These are phyloP conservation scores for Cryoendolithus antarcticus DNA, from an alignment of 2,329 filamentous ascomycete species.

Conservation along the genomic window DNA sequence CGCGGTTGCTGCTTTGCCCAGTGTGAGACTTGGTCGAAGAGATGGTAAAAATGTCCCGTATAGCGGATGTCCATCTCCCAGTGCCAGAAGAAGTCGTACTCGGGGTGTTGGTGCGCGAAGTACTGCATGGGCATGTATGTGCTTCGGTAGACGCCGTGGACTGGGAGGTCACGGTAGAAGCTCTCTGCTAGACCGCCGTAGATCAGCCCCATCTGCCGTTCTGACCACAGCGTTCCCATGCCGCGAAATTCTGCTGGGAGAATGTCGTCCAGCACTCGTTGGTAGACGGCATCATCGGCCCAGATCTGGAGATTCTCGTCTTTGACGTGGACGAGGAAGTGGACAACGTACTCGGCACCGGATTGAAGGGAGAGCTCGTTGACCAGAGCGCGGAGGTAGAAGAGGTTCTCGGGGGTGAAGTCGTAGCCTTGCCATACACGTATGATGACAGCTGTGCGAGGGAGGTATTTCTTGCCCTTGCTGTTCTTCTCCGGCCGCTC, in stretches of 20 bases:
- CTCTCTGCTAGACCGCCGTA: slow-evolving; percentile 39
- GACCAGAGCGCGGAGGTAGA: slow-evolving; percentile 71
- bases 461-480: slow-evolving; percentile 10
- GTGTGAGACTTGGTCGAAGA: slow-evolving; percentile 53
- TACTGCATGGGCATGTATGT: slow-evolving; percentile 91
- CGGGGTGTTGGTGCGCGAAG: slow-evolving; percentile 76
- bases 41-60: slow-evolving; percentile 76
- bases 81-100: slow-evolving; percentile 87
- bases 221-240: slow-evolving; percentile 42
- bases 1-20: slow-evolving; percentile 60
- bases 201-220: slow-evolving; percentile 42
- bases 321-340: slow-evolving; percentile 76
- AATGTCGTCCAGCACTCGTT: slow-evolving; percentile 45
- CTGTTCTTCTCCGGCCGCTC: slow-evolving; percentile 8
- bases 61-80: slow-evolving; percentile 93
- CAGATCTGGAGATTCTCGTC: slow-evolving; percentile 69
- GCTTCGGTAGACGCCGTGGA: slow-evolving; percentile 58
- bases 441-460: slow-evolving; percentile 66
- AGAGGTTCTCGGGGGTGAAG: slow-evolving; percentile 68
- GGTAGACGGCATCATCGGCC: slow-evolving; percentile 62
- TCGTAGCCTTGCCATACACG: slow-evolving; percentile 70
- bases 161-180: slow-evolving; percentile 47
- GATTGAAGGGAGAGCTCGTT: slow-evolving; percentile 65
- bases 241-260: slow-evolving; percentile 38
- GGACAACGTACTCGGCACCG: slow-evolving; percentile 69